Evolutionary conservation across 169 alveolate species (phyloP).

Genomic region (Theileria sp.): DNA sequence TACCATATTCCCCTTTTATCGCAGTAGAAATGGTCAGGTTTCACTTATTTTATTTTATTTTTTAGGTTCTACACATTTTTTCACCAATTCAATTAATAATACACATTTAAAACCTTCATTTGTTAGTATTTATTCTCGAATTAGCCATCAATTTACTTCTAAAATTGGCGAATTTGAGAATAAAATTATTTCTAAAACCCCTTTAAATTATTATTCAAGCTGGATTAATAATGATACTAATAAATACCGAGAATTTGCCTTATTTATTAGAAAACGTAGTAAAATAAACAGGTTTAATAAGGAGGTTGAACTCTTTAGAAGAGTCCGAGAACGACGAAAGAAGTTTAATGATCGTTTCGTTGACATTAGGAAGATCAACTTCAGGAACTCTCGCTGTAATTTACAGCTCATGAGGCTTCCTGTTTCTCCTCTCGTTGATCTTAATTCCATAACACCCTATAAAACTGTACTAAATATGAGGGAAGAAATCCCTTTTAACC

Average conservation of each 20-base stretch:
- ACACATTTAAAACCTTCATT: neutral
- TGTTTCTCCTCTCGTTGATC: slow-evolving; percentile 70
- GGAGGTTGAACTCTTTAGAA: slow-evolving; percentile 42
- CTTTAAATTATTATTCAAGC: neutral
- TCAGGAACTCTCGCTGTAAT: slow-evolving; percentile 72
- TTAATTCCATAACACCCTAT: slow-evolving; percentile 70
- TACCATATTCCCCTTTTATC: slow-evolving; percentile 15
- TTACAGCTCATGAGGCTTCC: slow-evolving; percentile 70
- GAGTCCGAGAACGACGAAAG: slow-evolving; percentile 42
- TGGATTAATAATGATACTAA: neutral
- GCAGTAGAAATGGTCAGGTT: slow-evolving; percentile 36
- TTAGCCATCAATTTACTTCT: neutral
- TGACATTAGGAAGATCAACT: slow-evolving; percentile 69
- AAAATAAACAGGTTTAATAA: slow-evolving; percentile 47
- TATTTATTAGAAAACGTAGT: slow-evolving; percentile 30
- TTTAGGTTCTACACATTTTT: slow-evolving; percentile 5
- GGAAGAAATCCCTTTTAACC: slow-evolving; percentile 57
- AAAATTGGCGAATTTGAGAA: neutral
- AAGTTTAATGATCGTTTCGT: slow-evolving; percentile 64
- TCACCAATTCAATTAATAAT: neutral
- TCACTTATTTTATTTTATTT: slow-evolving; percentile 27
- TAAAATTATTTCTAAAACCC: neutral
- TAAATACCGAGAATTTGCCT: neutral
- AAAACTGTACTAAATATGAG: slow-evolving; percentile 68
- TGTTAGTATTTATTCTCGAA: neutral